Percentiles rank a stretch among this genome's conserved stretches.
Evolutionary conservation across 2,329 filamentous ascomycete species (phyloP).

Genomic region (Huntiella omanensis): DNA sequence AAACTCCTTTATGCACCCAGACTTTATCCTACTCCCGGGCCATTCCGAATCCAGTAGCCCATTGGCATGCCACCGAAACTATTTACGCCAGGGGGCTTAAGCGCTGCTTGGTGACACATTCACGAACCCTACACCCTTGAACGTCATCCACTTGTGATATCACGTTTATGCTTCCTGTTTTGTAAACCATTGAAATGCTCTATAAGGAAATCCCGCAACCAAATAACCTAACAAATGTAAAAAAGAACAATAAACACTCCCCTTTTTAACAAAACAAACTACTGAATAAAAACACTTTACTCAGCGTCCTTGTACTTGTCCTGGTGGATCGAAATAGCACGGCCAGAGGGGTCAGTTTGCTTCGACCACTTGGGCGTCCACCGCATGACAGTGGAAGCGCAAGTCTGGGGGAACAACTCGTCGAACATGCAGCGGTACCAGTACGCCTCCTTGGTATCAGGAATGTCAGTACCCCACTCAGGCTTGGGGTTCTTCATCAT

Average conservation of each 20-base stretch:
- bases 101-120: background rate
- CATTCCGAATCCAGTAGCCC: constrained; percentile 7
- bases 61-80: background rate
- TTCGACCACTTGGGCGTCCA: constrained; percentile 98
- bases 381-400: constrained; percentile 81
- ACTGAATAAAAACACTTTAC: background rate
- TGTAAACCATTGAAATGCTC: background rate
- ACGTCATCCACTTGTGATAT: no score
- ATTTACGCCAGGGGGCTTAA: background rate
- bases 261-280: background rate
- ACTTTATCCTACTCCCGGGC: background rate
- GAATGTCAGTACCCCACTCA: constrained; percentile 84
- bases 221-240: background rate
- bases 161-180: no score
- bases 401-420: constrained; percentile 87
- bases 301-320: constrained; percentile 44
- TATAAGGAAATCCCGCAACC: background rate
- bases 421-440: constrained; percentile 99
- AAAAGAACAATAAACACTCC: background rate
- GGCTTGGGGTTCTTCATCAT: constrained; percentile 97
- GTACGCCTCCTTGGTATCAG: constrained; percentile 95
- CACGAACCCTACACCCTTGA: background rate
- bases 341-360: constrained; percentile 85
- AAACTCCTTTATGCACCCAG: background rate
- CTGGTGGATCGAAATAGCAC: constrained; percentile 59